Evolutionary conservation across 352 stramenopile species (phyloP).

Genomic region (Globisporangium mamillatum): DNA sequence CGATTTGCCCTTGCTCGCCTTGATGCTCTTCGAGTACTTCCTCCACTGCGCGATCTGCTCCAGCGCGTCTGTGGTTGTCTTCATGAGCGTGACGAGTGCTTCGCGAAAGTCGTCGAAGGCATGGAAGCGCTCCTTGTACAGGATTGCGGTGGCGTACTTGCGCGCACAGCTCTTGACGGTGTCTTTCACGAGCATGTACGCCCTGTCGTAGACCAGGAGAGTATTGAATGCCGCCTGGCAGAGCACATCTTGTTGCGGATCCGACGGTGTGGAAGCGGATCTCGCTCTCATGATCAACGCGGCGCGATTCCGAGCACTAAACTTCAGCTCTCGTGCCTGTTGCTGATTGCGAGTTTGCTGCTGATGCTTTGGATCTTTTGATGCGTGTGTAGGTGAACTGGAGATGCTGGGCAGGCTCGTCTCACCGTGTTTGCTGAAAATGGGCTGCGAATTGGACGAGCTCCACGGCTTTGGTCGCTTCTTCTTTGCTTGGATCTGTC

Average conservation of each 20-base stretch:
- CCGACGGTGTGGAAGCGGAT: constrained; percentile 3
- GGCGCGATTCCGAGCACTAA: constrained; percentile 19
- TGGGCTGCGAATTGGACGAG: neutral
- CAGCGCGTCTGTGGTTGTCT: constrained; percentile 29
- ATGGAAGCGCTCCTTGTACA: constrained; percentile 62
- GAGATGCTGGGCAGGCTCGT: neutral
- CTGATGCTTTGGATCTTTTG: neutral
- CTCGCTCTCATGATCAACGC: constrained; percentile 20
- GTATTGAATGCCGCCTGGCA: constrained; percentile 29
- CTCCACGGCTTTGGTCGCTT: constrained; percentile 29
- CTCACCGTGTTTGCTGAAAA: neutral
- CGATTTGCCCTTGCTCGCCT: neutral
- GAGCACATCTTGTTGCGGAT: constrained; percentile 24
- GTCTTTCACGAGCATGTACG: constrained; percentile 18
- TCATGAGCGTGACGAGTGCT: constrained; percentile 29
- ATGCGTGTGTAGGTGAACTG: neutral
- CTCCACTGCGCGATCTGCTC: constrained; percentile 44
- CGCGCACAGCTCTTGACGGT: constrained; percentile 18
- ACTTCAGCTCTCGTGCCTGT: constrained; percentile 9
- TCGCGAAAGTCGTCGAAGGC: constrained; percentile 52
- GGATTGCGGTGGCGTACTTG: constrained; percentile 35
- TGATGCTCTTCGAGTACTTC: neutral
- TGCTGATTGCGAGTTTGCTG: neutral
- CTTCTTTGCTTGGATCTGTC: constrained; percentile 24
- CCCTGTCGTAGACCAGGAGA: constrained; percentile 41